These are phyloP conservation scores for Curvularia spicifera DNA, from an alignment of 2,329 filamentous ascomycete genomes.

Conservation along the genomic window DNA sequence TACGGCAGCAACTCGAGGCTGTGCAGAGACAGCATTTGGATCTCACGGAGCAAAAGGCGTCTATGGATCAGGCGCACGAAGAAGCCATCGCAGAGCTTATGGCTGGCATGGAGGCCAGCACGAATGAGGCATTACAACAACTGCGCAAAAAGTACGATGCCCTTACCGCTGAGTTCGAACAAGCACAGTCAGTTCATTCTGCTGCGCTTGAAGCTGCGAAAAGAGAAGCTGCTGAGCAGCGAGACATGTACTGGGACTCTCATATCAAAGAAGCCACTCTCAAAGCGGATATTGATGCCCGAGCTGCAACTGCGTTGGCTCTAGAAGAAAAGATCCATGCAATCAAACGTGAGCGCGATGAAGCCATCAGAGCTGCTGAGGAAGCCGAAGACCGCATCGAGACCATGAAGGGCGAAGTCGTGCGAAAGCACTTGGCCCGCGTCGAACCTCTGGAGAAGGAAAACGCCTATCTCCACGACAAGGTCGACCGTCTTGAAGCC, in stretches of 20 bases:
- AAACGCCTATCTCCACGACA: constrained; percentile 39
- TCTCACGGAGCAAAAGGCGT: constrained; percentile 37
- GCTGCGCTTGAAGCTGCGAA: constrained; percentile 32
- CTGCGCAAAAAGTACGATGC: constrained; percentile 44
- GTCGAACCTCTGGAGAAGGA: constrained; percentile 46
- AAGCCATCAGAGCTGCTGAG: constrained; percentile 28
- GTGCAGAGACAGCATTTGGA: constrained; percentile 37
- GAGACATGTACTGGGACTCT: constrained; percentile 23
- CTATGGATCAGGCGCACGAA: constrained; percentile 43
- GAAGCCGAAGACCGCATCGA: constrained; percentile 46
- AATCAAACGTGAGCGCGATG: constrained; percentile 28
- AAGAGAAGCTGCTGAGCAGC: constrained; percentile 25
- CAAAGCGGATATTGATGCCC: constrained; percentile 20
- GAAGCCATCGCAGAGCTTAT: constrained; percentile 47
- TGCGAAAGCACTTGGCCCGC: constrained; percentile 44
- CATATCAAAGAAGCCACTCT: constrained; percentile 24
- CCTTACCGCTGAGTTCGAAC: constrained; percentile 31
- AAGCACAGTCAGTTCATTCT: constrained; percentile 25
- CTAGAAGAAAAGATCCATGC: constrained; percentile 22
- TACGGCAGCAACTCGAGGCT: constrained; percentile 38
- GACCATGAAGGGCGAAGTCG: constrained; percentile 46
- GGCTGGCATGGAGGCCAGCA: constrained; percentile 43
- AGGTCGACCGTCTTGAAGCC: constrained; percentile 43
- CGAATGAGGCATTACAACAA: constrained; percentile 42
- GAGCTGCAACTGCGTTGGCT: constrained; percentile 17